Base-by-base conservation (phyloP, 2,329 filamentous ascomycete species). In the Sporothrix phasma region DNA sequence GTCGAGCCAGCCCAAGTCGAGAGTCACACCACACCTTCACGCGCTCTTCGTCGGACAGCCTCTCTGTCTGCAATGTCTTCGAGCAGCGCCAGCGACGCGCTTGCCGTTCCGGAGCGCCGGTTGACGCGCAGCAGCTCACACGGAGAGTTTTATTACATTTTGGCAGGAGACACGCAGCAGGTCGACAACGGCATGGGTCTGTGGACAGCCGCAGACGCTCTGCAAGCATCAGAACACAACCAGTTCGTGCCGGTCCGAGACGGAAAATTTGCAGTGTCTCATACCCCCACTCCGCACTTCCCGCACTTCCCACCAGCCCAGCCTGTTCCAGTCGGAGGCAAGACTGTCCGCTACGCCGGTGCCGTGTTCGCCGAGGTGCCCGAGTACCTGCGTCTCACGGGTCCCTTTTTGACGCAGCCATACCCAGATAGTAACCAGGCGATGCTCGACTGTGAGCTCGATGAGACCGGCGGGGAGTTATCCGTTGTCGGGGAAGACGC, bases 361-460 rank as follows among this genome's bases (percentile, higher is more conserved):
- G 64, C 65, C n/a, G 51, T 68, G 22, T 66, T 67, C 31, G 43
- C 63, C 46, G 34, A 66, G 29, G 67, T 66, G 41, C 67, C 67
- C 0, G 37, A 17, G 19, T 66, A 67, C 19, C 46, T 68, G 19
- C 54, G 31, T n/a, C 34, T 64, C 41, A 64, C 53, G 13, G 63
- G 66, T 0, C 63, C 64, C 3, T 66, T 64, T 11, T 31, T 66
- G 13, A 31, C 53, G 0, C 65, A 39, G 53, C 61, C 58, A 10
- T 24, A 29, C 6, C 47, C 60, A 6, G 6, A 0, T 8, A 17
- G 2, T 8, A n/a, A 34, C 24, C 62, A 45, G 54, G 6, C 11
- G 45, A 39, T 64, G 22, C 22, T 64, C 11, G 62, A 64, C 34
- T 46, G 62, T 5, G 34, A 59, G 7, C 29, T 63, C 8, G 39